Conservation (phyloP, 768 basidiomycete genomes). For the Saitozyma sp. region DNA sequence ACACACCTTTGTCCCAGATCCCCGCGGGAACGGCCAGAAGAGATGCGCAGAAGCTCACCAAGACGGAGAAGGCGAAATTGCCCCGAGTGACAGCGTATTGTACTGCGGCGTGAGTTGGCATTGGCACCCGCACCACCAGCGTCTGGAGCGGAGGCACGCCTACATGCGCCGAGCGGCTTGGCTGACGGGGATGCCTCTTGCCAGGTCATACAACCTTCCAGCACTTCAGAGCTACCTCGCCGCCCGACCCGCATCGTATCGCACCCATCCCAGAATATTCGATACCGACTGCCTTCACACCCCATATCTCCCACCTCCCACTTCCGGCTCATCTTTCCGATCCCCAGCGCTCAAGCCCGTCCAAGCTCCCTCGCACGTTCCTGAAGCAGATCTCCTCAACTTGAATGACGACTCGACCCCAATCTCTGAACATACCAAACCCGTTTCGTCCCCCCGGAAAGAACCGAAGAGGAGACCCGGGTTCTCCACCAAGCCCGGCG, state of each 20-base stretch:
- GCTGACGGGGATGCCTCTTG: neutral
- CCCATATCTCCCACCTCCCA: constrained; percentile 67
- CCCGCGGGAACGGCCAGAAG: constrained; percentile 90
- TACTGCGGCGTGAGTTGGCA: constrained; percentile 71
- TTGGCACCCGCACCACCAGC: neutral
- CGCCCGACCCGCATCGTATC: constrained; percentile 76
- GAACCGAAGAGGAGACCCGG: constrained; percentile 35
- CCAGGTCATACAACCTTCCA: constrained; percentile 81
- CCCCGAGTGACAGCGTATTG: constrained; percentile 96
- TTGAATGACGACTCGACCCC: constrained; percentile 21
- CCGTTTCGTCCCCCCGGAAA: neutral
- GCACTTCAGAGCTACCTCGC: constrained; percentile 88
- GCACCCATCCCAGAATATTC: constrained; percentile 80
- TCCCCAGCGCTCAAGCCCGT: constrained; percentile 43
- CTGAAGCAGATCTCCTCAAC: constrained; percentile 48
- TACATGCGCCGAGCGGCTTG: neutral
- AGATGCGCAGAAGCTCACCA: constrained; percentile 84
- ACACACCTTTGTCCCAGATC: constrained; percentile 89
- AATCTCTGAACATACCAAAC: neutral
- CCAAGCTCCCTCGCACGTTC: constrained; percentile 17
- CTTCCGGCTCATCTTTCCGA: constrained; percentile 35
- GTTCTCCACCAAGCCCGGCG: constrained; percentile 43
- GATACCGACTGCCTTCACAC: constrained; percentile 88
- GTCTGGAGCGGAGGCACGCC: too few species aligned
- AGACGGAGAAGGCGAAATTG: constrained; percentile 87